A percentile compares a stretch with the other conserved stretches of the same genome.
Conservation (phyloP, 805 yeast genomes). For the Schizosaccharomyces cryophilus region DNA sequence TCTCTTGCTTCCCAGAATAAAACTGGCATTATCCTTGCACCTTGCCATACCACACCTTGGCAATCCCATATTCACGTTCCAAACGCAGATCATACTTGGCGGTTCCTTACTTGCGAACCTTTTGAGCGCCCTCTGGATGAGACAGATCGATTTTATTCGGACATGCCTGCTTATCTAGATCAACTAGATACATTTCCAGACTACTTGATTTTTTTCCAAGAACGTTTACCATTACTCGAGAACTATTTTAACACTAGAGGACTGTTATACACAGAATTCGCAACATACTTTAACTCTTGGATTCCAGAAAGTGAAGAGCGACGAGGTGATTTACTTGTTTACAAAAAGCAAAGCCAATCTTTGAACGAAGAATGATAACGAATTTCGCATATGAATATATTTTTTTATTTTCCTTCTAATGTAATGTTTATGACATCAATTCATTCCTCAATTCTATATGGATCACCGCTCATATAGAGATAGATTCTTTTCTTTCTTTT, state of each 20-base stretch:
- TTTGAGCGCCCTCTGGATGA: constrained; percentile 51
- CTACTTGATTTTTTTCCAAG: constrained; percentile 48
- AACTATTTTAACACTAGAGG: background rate
- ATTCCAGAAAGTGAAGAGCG: background rate
- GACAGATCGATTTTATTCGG: constrained; percentile 56
- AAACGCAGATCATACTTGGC: constrained; percentile 20
- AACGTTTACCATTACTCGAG: background rate
- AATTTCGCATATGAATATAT: background rate
- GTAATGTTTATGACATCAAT: too few species aligned
- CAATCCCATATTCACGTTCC: constrained; percentile 55
- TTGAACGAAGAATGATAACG: too few species aligned
- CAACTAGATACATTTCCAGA: constrained; percentile 39
- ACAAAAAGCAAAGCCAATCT: background rate
- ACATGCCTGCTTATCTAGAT: constrained; percentile 25
- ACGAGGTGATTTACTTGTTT: background rate
- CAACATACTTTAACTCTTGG: background rate
- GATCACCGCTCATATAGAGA: too few species aligned
- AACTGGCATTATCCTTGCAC: constrained; percentile 63
- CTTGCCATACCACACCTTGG: constrained; percentile 96
- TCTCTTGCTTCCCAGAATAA: constrained; percentile 16
- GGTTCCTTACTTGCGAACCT: constrained; percentile 85
- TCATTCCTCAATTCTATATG: too few species aligned
- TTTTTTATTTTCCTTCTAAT: background rate
- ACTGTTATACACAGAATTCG: background rate
- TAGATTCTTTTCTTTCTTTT: too few species aligned